Base-by-base conservation (phyloP, 495 filamentous ascomycete genomes). In the Trichoderma erinaceum region DNA sequence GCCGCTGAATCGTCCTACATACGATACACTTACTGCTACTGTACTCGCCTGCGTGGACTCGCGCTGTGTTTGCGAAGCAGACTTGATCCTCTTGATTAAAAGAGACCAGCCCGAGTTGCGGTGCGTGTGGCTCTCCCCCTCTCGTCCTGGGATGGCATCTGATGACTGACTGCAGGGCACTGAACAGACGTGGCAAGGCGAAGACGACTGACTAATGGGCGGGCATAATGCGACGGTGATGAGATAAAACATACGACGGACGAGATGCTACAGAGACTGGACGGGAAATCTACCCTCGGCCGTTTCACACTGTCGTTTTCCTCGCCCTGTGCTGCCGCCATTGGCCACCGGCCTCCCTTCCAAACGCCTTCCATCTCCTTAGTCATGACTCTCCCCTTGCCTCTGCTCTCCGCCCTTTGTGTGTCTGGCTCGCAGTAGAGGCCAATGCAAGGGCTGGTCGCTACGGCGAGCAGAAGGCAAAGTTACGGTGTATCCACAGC, bases 401-500 rank as follows among this genome's bases (percentile, higher is more conserved):
- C 44, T 13, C 27, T n/a, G 43, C 8, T 12, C 8, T 61, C 56
- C 56, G 56, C 56, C 56, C 56, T 61, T 61, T 27, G 23, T 61
- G 21, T 58, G 11, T 61, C 12, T 48, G 56, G 56, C 56, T 61
- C 27, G 56, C 56, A 61, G 23, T 21, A 56, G 50, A 56, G 50
- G 23, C 50, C 23, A 48, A 61, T 32, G 56, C 56, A 61, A 61
- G 56, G 56, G 56, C 56, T 29, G 56, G 56, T 61, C 23, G 56
- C 56, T 61, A 61, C 56, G 56, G 56, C 27, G 56, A 61, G 56
- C 27, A 61, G 8, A 38, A 38, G 35, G 35, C 35, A 38, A 38
- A 61, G 15, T 61, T 61, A 61, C 56, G 56, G 56, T 32, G 56
- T 61, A 61, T 21, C 56, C 56, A 61, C 56, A 16, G n/a, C 50